Conservation (phyloP, 2,329 filamentous ascomycete genomes). For the Nigrospora osmanthi region DNA sequence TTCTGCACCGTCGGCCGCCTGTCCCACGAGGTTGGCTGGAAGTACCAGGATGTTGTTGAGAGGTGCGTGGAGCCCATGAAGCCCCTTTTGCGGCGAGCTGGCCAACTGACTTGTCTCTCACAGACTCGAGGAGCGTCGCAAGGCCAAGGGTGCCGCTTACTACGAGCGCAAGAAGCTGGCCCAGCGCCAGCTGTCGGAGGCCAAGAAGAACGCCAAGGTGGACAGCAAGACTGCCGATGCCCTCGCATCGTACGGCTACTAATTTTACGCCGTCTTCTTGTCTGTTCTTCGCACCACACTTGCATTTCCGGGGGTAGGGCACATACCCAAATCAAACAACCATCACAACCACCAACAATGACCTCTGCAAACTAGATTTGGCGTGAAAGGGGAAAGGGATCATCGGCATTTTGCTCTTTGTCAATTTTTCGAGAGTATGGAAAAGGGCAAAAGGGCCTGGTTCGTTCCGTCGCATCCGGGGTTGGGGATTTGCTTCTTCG, state of each 20-base stretch:
- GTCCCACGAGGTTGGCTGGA: constrained; percentile 99
- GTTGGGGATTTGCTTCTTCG: constrained; percentile 6
- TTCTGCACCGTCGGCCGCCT: constrained; percentile 99
- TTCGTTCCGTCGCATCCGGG: constrained; percentile 3
- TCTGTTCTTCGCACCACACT: constrained; percentile 15
- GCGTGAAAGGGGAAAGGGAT: constrained; percentile 23
- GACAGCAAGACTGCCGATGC: constrained; percentile 81
- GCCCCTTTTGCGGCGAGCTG: constrained; percentile 3
- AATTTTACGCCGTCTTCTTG: constrained; percentile 27
- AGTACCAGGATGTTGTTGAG: constrained; percentile 99
- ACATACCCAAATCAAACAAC: constrained; percentile 17
- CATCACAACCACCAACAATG: constrained; percentile 18
- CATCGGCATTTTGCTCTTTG: constrained; percentile 24
- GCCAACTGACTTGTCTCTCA: constrained; percentile 12
- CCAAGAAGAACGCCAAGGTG: constrained; percentile 85
- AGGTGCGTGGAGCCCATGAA: constrained; percentile 56
- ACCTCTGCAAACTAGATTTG: constrained; percentile 25
- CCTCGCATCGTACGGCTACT: constrained; percentile 89
- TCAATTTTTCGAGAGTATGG: constrained; percentile 16
- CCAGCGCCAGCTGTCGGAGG: constrained; percentile 81
- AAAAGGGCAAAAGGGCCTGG: constrained; percentile 6
- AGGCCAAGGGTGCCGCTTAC: constrained; percentile 98
- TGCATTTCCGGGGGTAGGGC: constrained; percentile 15
- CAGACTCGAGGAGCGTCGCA: constrained; percentile 98
- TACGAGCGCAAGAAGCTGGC: constrained; percentile 99